These are phyloP conservation scores for Jacaranda mimosifolia DNA, from an alignment of 257 asterid species.

Conservation along the genomic window DNA sequence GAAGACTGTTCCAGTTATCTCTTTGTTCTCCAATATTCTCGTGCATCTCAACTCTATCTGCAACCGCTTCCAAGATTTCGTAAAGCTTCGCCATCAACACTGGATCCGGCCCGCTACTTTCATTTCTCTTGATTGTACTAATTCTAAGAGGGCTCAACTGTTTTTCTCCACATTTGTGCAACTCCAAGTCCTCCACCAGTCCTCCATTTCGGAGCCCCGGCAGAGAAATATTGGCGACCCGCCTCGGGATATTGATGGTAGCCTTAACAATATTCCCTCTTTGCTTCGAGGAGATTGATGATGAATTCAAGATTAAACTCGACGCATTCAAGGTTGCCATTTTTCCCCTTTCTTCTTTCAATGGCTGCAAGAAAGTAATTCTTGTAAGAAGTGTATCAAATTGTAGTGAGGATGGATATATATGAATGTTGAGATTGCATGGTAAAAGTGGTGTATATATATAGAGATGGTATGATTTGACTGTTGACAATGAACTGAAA, in stretches of 20 bases:
- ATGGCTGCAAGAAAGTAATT: background rate
- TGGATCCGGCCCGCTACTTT: constrained; percentile 28
- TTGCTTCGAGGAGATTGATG: constrained; percentile 16
- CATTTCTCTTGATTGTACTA: background rate
- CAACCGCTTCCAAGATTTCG: constrained; percentile 60
- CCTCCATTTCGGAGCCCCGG: constrained; percentile 35
- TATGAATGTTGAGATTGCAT: constrained; percentile 13
- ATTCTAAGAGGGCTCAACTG: constrained; percentile 27
- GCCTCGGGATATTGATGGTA: constrained; percentile 37
- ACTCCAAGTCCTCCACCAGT: background rate
- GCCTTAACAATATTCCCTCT: constrained; percentile 12
- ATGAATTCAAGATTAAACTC: constrained; percentile 2
- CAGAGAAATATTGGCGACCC: constrained; percentile 31
- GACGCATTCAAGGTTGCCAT: constrained; percentile 40
- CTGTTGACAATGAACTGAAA: background rate
- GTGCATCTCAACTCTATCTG: constrained; percentile 80
- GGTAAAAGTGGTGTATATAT: constrained; percentile 17
- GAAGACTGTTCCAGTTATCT: constrained; percentile 62
- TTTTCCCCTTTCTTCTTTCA: background rate
- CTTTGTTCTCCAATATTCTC: constrained; percentile 64
- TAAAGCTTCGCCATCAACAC: constrained; percentile 56
- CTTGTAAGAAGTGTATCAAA: background rate
- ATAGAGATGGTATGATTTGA: constrained; percentile 9
- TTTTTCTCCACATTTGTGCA: background rate
- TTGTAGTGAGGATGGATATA: constrained; percentile 4